These are phyloP conservation scores for Macrophomina pseudophaseolina DNA, from an alignment of 2,329 filamentous ascomycete species.

Conservation along the genomic window DNA sequence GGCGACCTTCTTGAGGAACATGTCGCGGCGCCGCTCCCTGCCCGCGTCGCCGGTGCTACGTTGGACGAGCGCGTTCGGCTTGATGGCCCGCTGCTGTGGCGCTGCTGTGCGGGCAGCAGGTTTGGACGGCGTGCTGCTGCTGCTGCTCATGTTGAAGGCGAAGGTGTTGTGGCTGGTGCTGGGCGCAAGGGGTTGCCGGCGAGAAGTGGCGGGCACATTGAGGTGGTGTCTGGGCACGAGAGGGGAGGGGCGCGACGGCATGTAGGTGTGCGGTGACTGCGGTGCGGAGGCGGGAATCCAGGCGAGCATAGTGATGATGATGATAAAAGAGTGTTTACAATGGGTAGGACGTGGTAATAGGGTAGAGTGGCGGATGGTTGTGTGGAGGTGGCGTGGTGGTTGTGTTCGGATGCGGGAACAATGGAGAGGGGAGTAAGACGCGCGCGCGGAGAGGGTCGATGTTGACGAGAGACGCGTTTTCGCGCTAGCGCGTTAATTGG, in stretches of 20 bases:
- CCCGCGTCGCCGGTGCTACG: slow-evolving; percentile 58
- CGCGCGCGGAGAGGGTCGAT: slow-evolving; percentile 3
- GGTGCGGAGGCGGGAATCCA: not conserved
- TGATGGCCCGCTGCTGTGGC: slow-evolving; percentile 46
- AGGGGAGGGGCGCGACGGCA: slow-evolving; percentile 26
- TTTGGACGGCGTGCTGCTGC: not conserved
- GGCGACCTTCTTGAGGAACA: slow-evolving; percentile 68
- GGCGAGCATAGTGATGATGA: slow-evolving; percentile 17
- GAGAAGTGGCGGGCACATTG: slow-evolving; percentile 1
- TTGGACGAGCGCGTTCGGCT: slow-evolving; percentile 67
- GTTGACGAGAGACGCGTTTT: slow-evolving; percentile 23
- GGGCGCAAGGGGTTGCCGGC: slow-evolving; percentile 2
- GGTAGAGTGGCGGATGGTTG: not conserved
- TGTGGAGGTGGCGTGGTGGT: not conserved
- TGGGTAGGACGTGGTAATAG: too few relatives aligned
- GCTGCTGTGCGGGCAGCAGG: slow-evolving; percentile 32
- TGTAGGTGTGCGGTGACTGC: slow-evolving; percentile 20
- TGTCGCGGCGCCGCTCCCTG: slow-evolving; percentile 66
- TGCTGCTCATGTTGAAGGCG: not conserved
- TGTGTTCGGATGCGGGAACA: not conserved
- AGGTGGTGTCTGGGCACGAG: slow-evolving; percentile 18
- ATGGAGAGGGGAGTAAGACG: slow-evolving; percentile 5
- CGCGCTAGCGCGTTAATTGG: slow-evolving; percentile 5
- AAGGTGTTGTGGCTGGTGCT: slow-evolving; percentile 1
- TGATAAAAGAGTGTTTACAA: not conserved